Evolutionary conservation across 257 asterid genomes (phyloP), one percentile per base, ranked within the genome.

Genomic region (Capsicum baccatum): DNA sequence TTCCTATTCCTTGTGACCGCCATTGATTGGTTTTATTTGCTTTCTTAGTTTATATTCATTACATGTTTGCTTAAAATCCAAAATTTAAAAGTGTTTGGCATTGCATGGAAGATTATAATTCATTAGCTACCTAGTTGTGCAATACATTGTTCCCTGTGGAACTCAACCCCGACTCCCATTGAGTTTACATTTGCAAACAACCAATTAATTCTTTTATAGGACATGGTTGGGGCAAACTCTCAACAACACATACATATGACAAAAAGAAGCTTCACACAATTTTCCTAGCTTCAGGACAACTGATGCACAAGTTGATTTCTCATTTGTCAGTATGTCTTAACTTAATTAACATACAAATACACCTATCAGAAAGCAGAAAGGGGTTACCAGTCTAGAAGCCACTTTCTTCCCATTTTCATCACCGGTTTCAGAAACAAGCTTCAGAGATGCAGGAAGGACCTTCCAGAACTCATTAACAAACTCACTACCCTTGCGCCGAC

Each of bases 391-490:
- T 86, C 98, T 93, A 84, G 90, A 90, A 80, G 97, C 94, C 79
- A 86, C 99, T 91, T 97, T 93, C 93, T 88, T 94, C 89, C 92
- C 92, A 84, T 83, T 86, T 67, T 89, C 97, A 81, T 90, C 88
- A 83, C 95, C 95, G 79, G 89, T 89, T 52, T 90, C 97, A 89
- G 84, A 87, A 57, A 89, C 94, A 84, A 68, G 84, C 92, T 95
- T 97, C 83, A 97, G 92, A 78, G 93, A 89, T 39, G 89, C 83
- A 9, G 98, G 98, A 80, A 97, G 97, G 89, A 92, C 95, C 91
- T 95, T 97, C 99, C 98, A 97, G 87, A 92, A 97, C 85, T 97
- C 99, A 86, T 93, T 97, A 83, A 97, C 98, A 89, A 90, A 97
- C 86, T 97, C 99, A 82, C 93, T 95, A 81, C 99, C 99, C 86